These are phyloP conservation scores for Maudiozyma serrabonitensis DNA, from an alignment of 805 yeast genomes.

Conservation along the genomic window DNA sequence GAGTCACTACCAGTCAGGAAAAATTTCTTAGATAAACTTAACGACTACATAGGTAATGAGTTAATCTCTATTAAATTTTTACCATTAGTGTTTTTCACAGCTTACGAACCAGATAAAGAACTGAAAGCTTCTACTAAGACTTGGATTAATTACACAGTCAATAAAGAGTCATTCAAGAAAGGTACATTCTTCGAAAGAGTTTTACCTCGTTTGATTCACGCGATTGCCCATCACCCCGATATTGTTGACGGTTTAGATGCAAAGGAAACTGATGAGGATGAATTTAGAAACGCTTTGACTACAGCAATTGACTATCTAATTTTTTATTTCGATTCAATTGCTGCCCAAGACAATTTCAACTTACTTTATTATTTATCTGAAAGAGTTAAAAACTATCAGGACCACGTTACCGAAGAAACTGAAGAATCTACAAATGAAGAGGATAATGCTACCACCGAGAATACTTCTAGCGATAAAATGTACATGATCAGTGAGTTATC, in stretches of 20 bases:
- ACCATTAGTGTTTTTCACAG: conserved; percentile 61
- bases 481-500: conserved; percentile 67
- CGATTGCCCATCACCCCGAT: conserved; percentile 57
- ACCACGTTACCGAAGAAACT: conserved; percentile 35
- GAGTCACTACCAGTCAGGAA: conserved; percentile 48
- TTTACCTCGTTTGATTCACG: conserved; percentile 56
- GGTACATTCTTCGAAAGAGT: conserved; percentile 54
- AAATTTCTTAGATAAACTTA: conserved; percentile 40
- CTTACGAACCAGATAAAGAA: conserved; percentile 57
- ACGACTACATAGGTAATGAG: conserved; percentile 41
- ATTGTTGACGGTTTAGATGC: conserved; percentile 42
- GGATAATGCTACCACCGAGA: conserved; percentile 7
- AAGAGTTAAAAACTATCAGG: conserved; percentile 69
- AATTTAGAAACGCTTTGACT: conserved; percentile 35
- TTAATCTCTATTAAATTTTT: conserved; percentile 54
- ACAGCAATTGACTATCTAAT: conserved; percentile 52
- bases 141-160: conserved; percentile 61
- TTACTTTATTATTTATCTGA: conserved; percentile 67
- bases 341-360: conserved; percentile 58
- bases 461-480: conserved; percentile 30
- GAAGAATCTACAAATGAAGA: conserved; percentile 23
- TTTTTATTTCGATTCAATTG: conserved; percentile 51
- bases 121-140: conserved; percentile 45
- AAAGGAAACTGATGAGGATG: conserved; percentile 22
- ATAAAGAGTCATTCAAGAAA: conserved; percentile 24